Conservation (phyloP, 768 basidiomycete genomes). For the Russula dissimulans region DNA sequence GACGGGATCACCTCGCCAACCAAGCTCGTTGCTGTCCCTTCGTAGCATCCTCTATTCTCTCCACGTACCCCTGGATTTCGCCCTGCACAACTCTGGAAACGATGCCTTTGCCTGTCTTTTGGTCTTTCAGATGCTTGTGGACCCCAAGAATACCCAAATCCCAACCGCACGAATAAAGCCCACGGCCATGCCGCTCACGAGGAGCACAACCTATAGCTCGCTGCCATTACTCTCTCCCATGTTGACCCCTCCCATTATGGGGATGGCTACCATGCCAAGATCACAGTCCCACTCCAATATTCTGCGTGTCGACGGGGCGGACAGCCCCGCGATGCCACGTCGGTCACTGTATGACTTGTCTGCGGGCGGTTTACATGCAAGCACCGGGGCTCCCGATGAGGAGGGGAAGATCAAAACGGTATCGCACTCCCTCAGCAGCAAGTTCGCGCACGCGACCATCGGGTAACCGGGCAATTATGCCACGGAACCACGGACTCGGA, state of each 20-base stretch:
- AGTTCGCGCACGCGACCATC: constrained; percentile 8
- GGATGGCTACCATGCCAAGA: background rate
- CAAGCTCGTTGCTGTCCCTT: constrained; percentile 52
- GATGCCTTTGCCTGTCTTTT: constrained; percentile 65
- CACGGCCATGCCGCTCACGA: background rate
- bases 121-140: constrained; percentile 58
- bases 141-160: constrained; percentile 36
- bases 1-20: constrained; percentile 41
- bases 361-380: background rate
- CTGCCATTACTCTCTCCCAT: constrained; percentile 14
- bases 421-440: background rate
- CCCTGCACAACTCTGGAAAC: constrained; percentile 70
- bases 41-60: constrained; percentile 55
- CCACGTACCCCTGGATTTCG: constrained; percentile 33
- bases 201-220: constrained; percentile 1
- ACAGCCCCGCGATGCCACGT: background rate
- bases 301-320: background rate
- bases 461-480: background rate
- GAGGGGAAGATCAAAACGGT: constrained; percentile 8
- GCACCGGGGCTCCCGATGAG: constrained; percentile 4
- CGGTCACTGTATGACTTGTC: constrained; percentile 1
- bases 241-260: constrained; percentile 9
- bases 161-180: constrained; percentile 18
- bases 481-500: background rate
- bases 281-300: constrained; percentile 8